phyloP scores from a whole-genome alignment of 495 filamentous ascomycete genomes.

The Talaromyces adpressus region DNA sequence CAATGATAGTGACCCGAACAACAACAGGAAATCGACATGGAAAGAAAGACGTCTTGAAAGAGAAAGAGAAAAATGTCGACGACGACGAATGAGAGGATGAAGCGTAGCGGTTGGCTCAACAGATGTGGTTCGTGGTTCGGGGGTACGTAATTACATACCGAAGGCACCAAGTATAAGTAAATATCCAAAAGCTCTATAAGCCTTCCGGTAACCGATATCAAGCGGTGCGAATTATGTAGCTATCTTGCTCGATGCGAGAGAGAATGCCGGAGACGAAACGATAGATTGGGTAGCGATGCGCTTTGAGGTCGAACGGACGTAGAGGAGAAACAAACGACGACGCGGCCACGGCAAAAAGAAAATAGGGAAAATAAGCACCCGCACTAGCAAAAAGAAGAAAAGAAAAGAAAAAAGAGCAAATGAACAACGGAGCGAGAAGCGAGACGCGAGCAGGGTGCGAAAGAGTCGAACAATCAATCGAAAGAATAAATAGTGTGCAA shows the following conservation, averaged over 20 bases:
- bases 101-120: not conserved
- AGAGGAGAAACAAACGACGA: constrained; percentile 13
- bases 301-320: constrained; percentile 12
- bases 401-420: not conserved
- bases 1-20: constrained; percentile 9
- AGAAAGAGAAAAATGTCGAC: constrained; percentile 3
- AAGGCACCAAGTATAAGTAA: not conserved
- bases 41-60: not conserved
- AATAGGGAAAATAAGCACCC: constrained; percentile 10
- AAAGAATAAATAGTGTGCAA: not conserved
- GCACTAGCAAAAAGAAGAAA: not conserved
- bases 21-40: not conserved
- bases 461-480: not conserved
- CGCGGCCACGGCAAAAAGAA: constrained; percentile 7
- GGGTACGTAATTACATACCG: not conserved
- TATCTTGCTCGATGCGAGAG: not conserved
- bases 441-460: constrained; percentile 1
- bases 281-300: constrained; percentile 18
- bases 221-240: not conserved
- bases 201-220: constrained; percentile 12
- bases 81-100: constrained; percentile 14
- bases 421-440: constrained; percentile 1
- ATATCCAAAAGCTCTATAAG: not conserved
- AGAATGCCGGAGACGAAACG: constrained; percentile 13
- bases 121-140: not conserved